Percentiles rank a stretch among this genome's conserved stretches.
phyloP scores from a whole-genome alignment of 2,329 filamentous ascomycete genomes.

The Tricladium varicosporioides region DNA sequence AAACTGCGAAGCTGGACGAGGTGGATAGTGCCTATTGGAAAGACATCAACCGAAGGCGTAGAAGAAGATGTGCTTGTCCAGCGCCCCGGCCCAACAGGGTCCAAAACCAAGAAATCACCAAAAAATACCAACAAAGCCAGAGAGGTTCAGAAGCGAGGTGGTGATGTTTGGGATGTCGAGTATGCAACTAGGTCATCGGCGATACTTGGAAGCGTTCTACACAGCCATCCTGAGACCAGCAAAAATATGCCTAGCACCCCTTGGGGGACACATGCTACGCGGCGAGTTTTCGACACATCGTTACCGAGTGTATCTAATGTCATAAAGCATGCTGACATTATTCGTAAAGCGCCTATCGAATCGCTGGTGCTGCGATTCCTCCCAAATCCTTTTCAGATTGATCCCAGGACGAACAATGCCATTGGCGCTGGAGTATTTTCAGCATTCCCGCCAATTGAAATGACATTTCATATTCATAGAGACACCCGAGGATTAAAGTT shows the following conservation, averaged over 20 bases:
- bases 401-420: background rate
- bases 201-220: conserved; percentile 25
- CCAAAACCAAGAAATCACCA: background rate
- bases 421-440: conserved; percentile 23
- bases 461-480: conserved; percentile 21
- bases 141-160: background rate
- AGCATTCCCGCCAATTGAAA: conserved; percentile 32
- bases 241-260: background rate
- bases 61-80: background rate
- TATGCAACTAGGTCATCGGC: conserved; percentile 25
- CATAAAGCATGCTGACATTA: conserved; percentile 9
- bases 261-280: background rate
- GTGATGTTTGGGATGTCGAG: conserved; percentile 11
- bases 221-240: conserved; percentile 6
- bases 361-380: conserved; percentile 26
- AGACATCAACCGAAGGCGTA: background rate
- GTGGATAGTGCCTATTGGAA: conserved; percentile 27
- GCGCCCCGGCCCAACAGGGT: background rate
- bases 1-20: conserved; percentile 29
- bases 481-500: conserved; percentile 15
- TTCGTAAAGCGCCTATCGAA: background rate
- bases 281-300: conserved; percentile 24
- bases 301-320: conserved; percentile 25
- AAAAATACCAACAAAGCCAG: background rate
- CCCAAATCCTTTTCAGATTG: conserved; percentile 28